Conservation (phyloP, 2,329 filamentous ascomycete genomes). For the Aspergillus amoenus region DNA sequence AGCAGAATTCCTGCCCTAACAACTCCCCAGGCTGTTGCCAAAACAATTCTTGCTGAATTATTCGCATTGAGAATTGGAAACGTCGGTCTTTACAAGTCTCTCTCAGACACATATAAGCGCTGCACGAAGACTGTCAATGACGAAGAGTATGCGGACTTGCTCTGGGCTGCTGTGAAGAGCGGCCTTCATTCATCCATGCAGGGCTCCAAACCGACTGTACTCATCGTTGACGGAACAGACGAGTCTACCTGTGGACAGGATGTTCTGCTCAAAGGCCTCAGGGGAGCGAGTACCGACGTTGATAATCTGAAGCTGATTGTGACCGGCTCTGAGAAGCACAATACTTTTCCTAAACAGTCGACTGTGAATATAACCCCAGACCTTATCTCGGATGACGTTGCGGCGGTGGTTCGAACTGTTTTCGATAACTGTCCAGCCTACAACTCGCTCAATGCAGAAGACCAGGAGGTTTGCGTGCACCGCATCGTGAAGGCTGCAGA, state of each 20-base stretch:
- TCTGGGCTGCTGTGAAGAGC: slow-evolving; percentile 35
- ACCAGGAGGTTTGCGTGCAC: slow-evolving; percentile 34
- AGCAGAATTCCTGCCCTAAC: slow-evolving; percentile 32
- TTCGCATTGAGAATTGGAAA: slow-evolving; percentile 41
- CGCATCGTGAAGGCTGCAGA: slow-evolving; percentile 33
- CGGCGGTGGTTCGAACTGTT: slow-evolving; percentile 29
- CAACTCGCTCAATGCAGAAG: slow-evolving; percentile 25
- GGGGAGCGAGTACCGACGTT: slow-evolving; percentile 19
- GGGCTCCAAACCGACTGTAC: slow-evolving; percentile 34
- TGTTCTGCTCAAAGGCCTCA: slow-evolving; percentile 28
- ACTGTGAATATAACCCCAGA: slow-evolving; percentile 30
- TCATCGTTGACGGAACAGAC: slow-evolving; percentile 41
- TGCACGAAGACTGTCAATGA: slow-evolving; percentile 22
- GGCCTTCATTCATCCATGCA: slow-evolving; percentile 28
- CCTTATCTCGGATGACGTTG: slow-evolving; percentile 36
- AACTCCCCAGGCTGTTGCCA: slow-evolving; percentile 31
- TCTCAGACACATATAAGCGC: slow-evolving; percentile 31
- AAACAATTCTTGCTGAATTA: slow-evolving; percentile 37
- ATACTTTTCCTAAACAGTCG: slow-evolving; percentile 10
- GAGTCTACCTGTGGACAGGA: slow-evolving; percentile 33
- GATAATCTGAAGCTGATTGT: slow-evolving; percentile 30
- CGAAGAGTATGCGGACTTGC: slow-evolving; percentile 32
- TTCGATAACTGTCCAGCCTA: slow-evolving; percentile 28
- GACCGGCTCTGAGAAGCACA: slow-evolving; percentile 24
- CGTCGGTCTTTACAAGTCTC: slow-evolving; percentile 33